Evolutionary conservation across 495 filamentous ascomycete species (phyloP).

Genomic region (Platismatia glauca): DNA sequence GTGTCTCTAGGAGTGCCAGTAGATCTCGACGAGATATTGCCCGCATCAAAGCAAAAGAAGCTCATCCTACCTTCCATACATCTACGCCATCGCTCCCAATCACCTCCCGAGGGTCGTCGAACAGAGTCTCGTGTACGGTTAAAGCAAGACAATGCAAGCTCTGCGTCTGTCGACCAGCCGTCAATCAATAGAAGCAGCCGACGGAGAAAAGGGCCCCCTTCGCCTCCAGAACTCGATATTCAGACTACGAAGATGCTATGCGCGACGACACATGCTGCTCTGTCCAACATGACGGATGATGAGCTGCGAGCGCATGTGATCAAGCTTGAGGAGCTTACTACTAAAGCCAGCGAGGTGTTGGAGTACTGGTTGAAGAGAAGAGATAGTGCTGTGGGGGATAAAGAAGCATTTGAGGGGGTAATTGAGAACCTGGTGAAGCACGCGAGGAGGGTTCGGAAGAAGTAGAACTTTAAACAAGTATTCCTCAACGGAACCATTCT

Average conservation of each 20-base stretch:
- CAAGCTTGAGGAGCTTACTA: constrained; percentile 57
- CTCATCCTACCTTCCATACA: constrained; percentile 83
- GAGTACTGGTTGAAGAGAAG: constrained; percentile 82
- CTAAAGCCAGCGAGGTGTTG: constrained; percentile 63
- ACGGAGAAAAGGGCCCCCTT: constrained; percentile 49
- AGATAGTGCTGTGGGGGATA: constrained; percentile 77
- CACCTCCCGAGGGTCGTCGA: constrained; percentile 38
- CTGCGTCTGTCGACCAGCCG: constrained; percentile 45
- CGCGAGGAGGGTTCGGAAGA: constrained; percentile 78
- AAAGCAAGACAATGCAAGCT: constrained; percentile 47
- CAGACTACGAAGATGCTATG: constrained; percentile 68
- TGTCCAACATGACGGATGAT: constrained; percentile 61
- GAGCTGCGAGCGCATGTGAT: constrained; percentile 70
- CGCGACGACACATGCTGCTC: constrained; percentile 70
- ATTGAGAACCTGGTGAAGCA: constrained; percentile 97
- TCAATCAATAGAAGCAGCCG: constrained; percentile 32
- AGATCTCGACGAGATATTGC: constrained; percentile 93
- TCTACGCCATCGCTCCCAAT: constrained; percentile 31
- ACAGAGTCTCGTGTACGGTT: constrained; percentile 39
- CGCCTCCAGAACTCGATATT: constrained; percentile 71
- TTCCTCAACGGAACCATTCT: background rate
- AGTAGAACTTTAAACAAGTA: constrained; percentile 13
- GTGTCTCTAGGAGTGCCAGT: constrained; percentile 93
- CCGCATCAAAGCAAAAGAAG: constrained; percentile 95
- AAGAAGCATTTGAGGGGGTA: constrained; percentile 93